Evolutionary conservation across 176 grass and related monocot genomes (phyloP), one percentile per base, ranked within the genome.

Genomic region (Eragrostis curvula): DNA sequence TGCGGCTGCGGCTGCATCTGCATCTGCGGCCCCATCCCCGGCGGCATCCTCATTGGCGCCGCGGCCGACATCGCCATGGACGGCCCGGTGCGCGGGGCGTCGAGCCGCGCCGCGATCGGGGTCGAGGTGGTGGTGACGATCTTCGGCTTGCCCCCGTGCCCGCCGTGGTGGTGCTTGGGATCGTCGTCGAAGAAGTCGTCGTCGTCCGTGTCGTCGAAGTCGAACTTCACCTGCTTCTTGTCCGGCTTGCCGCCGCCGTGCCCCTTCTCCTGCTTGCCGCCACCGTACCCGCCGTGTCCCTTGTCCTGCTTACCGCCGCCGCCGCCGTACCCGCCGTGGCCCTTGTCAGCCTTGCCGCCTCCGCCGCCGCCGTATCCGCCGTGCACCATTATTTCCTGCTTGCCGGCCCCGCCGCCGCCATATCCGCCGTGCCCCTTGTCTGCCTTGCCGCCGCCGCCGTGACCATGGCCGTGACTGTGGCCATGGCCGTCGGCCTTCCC

Each of bases 1-100:
- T 82, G 83, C 62, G 30, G 44, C 18, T 52, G 62, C 20, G 15
- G 52, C 18, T 0, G 69, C 3, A 17, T 13, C 2, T 45, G 44
- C 57, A n/a, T 43, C 50, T 57, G 58, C 67, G 60, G 47, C 73
- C 48, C 12, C 78, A 42, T 16, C 73, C 47, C 45, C 50, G 41
- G 4, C 43, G 81, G 76, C 87, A 65, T 76, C 67, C 73, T 23
- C 82, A 79, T 23, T 47, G 85, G 70, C 48, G 71, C n/a, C 77
- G 73, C 69, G 40, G 77, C 5, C 47, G 55, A 47, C 69, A 88
- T 75, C 4, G 81, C 46, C 89, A 84, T 66, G 27, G 67, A 9
- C 47, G 90, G 82, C 53, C 87, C 83, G 27, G 47, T 61, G 72
- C 46, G 71, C 2, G 65, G 87, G 27, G 71, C 87, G 71, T 89